Evolutionary conservation across 306 rosid species (phyloP).

Genomic region (Ammopiptanthus mongolicus): DNA sequence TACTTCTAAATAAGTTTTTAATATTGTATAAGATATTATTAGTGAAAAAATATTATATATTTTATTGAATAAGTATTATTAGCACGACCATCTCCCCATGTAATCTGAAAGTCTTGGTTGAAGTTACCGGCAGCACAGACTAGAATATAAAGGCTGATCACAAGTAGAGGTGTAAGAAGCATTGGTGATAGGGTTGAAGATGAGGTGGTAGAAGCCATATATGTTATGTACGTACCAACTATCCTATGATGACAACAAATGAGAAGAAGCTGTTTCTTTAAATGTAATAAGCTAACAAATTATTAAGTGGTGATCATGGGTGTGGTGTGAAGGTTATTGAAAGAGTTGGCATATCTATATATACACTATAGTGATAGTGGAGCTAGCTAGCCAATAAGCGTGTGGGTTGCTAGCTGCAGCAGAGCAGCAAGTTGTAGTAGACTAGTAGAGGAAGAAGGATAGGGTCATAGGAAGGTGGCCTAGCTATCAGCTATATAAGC

Average conservation of each 20-base stretch:
- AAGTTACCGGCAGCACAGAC: constrained; percentile 35
- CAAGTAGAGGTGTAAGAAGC: constrained; percentile 5
- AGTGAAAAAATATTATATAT: no score
- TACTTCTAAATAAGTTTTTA: no score
- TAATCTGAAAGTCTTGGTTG: constrained; percentile 46
- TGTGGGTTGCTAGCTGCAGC: not conserved
- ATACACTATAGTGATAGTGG: not conserved
- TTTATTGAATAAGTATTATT: no score
- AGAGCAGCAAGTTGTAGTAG: no score
- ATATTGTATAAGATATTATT: no score
- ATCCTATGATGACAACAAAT: not conserved
- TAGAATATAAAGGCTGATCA: not conserved
- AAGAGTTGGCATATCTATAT: not conserved
- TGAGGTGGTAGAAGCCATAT: not conserved
- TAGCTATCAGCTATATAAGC: not conserved
- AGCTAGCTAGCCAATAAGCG: not conserved
- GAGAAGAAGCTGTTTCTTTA: not conserved
- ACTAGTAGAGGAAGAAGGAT: not conserved
- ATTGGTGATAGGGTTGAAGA: not conserved
- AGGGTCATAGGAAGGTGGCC: not conserved
- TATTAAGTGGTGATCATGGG: not conserved
- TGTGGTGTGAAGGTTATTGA: not conserved
- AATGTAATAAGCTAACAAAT: not conserved
- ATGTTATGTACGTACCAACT: not conserved
- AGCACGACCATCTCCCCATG: constrained; percentile 69